Base-by-base conservation (phyloP, 78 protist species). In the Carpediemonas membranifera region DNA sequence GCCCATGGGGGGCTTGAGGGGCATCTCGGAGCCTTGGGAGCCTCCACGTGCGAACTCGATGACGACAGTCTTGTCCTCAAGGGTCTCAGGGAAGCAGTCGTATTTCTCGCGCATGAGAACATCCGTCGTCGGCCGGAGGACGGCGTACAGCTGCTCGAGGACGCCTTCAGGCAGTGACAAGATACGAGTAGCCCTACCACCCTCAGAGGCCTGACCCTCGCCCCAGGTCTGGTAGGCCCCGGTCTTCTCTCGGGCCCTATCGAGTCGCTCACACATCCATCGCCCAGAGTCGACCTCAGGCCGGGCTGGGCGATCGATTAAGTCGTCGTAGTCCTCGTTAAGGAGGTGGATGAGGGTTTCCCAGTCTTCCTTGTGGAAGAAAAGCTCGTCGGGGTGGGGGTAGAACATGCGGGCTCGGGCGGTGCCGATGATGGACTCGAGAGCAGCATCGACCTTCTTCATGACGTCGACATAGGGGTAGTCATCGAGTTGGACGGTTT, bases 41-140 rank as follows among this genome's bases (percentile, higher is more conserved):
- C 78, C 78, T 43, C 78, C 78, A 24, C 78, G 9, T 7, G 78
- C 78, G 21, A 73, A 73, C 41, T 73, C 78, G 25, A 73, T 73
- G 31, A 73, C 69, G 59, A 73, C 41, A 3, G 78, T 73, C 33
- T 61, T 30, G 33, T 19, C 65, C 59, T 68, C 61, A 19, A 68
- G 57, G 3, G 73, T 54, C 16, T 44, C 60, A 14, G 73, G 73
- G 28, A 68, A 51, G n/a, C 28, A 7, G 19, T 18, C 60, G 27
- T 58, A 13, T 7, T 61, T 59, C 27, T 73, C 78, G 16, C 21
- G 43, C 58, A 73, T 47, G n/a, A 62, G 9, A 16, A n/a, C n/a
- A n/a, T n/a, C n/a, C n/a, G n/a, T n/a, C n/a, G n/a, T n/a, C n/a
- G n/a, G n/a, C n/a, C n/a, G n/a, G n/a, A n/a, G n/a, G n/a, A n/a